Evolutionary conservation across 2,329 filamentous ascomycete species (phyloP), one percentile per base, ranked within the genome.

Genomic region (Didymella keratinophila): DNA sequence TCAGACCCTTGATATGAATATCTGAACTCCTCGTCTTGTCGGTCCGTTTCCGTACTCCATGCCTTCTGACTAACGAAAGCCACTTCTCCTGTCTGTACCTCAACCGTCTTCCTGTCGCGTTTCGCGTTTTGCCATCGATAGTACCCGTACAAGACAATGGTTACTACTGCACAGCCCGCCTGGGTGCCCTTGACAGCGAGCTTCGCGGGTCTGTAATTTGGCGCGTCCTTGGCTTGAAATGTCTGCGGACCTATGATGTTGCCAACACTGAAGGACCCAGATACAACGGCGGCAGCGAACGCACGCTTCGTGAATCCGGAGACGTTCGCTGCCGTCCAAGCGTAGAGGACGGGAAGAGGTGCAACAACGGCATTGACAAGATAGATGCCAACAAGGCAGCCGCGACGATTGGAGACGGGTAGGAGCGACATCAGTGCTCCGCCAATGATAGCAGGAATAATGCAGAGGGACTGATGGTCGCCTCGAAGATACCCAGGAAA

Each of bases 401-500:
- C 65, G 23, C 49, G 34, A 11, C 55, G 58, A 46, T 66, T 62
- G 8, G 44, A 25, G 1, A 53, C 37, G 2, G 67, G 64, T 3
- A 68, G 58, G 45, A 70, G 68, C 1, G 64, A 63, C 60, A 68
- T 68, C 12, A 62, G 46, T 5, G 57, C 57, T 20, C 51, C 61
- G 16, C 55, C 57, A 11, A 66, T 18, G 16, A 62, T 63, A 6
- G 53, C 53, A 18, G 53, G 53, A 14, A 56, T 39, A 30, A 56
- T 56, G 46, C 46, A 56, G 30, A 32, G 0, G 84, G 84, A 0
- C 82, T 80, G 12, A 85, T 81, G 6, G 80, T 81, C 5, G 81
- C 76, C 66, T 86, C 84, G 57, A 84, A 84, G 50, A 79, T 79
- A 12, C 83, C 84, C 1, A 85, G 74, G 2, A 86, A 70, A 16